phyloP scores from a whole-genome alignment of 352 stramenopile species.

The Globisporangium yorkense region DNA sequence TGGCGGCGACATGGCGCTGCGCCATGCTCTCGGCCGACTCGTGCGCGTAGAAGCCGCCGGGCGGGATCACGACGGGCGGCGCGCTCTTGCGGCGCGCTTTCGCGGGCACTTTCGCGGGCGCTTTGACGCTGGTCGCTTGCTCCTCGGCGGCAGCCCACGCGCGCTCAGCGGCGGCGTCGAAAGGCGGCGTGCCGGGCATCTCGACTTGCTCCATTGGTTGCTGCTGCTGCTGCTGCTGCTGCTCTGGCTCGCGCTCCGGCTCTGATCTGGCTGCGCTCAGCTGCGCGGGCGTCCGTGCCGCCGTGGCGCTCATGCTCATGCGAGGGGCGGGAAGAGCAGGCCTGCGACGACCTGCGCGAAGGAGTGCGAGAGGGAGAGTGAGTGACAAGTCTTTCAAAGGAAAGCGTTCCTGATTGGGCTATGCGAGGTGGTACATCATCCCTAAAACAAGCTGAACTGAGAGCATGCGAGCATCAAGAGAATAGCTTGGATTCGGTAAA shows the following conservation, averaged over 20 bases:
- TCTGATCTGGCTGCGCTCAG: not conserved
- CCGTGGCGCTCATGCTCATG: not conserved
- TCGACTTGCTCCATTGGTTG: conserved; percentile 1
- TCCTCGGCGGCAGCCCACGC: conserved; percentile 20
- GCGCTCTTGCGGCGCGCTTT: not conserved
- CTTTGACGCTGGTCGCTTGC: not conserved
- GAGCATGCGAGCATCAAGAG: too few relatives aligned
- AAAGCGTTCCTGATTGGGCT: too few relatives aligned
- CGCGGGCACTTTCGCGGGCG: not conserved
- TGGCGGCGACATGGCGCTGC: conserved; percentile 28
- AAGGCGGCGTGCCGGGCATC: conserved; percentile 66
- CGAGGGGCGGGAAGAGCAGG: too few relatives aligned
- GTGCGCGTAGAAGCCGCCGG: conserved; percentile 9
- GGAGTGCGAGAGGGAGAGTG: not conserved
- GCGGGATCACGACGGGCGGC: not conserved
- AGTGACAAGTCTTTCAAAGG: not conserved
- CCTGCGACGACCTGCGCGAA: not conserved
- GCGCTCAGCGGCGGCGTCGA: conserved; percentile 26
- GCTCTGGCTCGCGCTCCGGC: conserved; percentile 21
- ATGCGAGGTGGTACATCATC: too few relatives aligned
- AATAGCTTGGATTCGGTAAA: too few relatives aligned
- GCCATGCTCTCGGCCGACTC: conserved; percentile 26
- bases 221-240: conserved; percentile 5
- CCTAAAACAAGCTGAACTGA: too few relatives aligned
- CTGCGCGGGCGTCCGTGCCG: not conserved